phyloP scores from a whole-genome alignment of 345 rosid species.

The Salix viminalis region DNA sequence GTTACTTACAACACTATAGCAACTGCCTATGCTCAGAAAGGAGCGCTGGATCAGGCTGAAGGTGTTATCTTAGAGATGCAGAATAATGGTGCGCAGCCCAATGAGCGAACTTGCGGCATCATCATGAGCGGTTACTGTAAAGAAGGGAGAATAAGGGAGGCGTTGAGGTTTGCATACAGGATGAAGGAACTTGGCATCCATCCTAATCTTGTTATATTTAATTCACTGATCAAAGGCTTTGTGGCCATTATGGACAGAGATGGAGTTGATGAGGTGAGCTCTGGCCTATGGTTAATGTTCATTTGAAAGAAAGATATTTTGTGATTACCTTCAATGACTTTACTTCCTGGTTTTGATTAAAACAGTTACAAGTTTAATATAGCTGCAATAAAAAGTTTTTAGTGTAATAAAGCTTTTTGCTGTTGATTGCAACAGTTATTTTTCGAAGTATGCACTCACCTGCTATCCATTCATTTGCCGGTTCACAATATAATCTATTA shows the following conservation, averaged over 20 bases:
- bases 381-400: neutral
- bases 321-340: neutral
- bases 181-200: constrained; percentile 47
- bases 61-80: constrained; percentile 40
- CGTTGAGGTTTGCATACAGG: constrained; percentile 44
- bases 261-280: constrained; percentile 54
- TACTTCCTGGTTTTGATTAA: neutral
- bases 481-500: too few species aligned
- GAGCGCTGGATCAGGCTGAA: constrained; percentile 48
- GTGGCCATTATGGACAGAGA: constrained; percentile 57
- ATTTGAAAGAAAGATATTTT: neutral
- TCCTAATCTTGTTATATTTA: constrained; percentile 50
- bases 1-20: constrained; percentile 64
- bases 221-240: constrained; percentile 59
- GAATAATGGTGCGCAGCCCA: constrained; percentile 39
- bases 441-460: neutral
- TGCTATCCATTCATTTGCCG: too few species aligned
- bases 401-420: neutral
- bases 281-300: neutral
- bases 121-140: constrained; percentile 53
- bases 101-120: constrained; percentile 55
- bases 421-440: neutral
- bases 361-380: neutral
- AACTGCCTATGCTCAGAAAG: constrained; percentile 48
- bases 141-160: constrained; percentile 51